A percentile compares a stretch with the other conserved stretches of the same genome.
These are phyloP conservation scores for Lithohypha guttulata DNA, from an alignment of 2,329 filamentous ascomycete species.

Conservation along the genomic window DNA sequence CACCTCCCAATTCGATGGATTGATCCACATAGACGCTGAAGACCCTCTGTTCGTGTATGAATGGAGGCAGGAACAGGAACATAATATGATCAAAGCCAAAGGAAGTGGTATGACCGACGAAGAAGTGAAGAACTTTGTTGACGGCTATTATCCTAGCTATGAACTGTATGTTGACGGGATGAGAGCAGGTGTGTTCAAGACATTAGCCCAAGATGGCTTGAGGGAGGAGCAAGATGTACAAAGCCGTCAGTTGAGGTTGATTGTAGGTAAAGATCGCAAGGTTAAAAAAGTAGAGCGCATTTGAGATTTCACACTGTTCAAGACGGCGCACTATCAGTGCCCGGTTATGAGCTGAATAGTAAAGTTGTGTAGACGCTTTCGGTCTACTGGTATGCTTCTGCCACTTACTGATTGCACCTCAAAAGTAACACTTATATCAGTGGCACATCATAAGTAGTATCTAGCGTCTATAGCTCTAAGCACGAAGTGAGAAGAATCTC, in stretches of 20 bases:
- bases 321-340: no score
- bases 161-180: slow-evolving; percentile 56
- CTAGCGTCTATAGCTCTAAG: no score
- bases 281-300: slow-evolving; percentile 48
- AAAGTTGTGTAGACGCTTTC: no score
- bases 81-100: slow-evolving; percentile 51
- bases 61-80: slow-evolving; percentile 76
- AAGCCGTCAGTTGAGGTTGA: slow-evolving; percentile 49
- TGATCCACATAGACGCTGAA: slow-evolving; percentile 62
- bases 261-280: slow-evolving; percentile 50
- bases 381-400: no score
- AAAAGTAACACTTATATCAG: no score
- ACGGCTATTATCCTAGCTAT: slow-evolving; percentile 62
- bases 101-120: slow-evolving; percentile 74
- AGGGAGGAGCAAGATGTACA: slow-evolving; percentile 19
- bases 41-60: slow-evolving; percentile 66
- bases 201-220: slow-evolving; percentile 11
- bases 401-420: no score
- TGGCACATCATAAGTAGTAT: no score
- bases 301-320: no score
- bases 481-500: no score
- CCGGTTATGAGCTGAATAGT: no score
- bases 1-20: slow-evolving; percentile 49
- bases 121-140: slow-evolving; percentile 65
- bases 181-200: slow-evolving; percentile 46